Evolutionary conservation across 2,329 filamentous ascomycete genomes (phyloP), one percentile per base, ranked within the genome.

Genomic region (Phyllosticta ampelicida): DNA sequence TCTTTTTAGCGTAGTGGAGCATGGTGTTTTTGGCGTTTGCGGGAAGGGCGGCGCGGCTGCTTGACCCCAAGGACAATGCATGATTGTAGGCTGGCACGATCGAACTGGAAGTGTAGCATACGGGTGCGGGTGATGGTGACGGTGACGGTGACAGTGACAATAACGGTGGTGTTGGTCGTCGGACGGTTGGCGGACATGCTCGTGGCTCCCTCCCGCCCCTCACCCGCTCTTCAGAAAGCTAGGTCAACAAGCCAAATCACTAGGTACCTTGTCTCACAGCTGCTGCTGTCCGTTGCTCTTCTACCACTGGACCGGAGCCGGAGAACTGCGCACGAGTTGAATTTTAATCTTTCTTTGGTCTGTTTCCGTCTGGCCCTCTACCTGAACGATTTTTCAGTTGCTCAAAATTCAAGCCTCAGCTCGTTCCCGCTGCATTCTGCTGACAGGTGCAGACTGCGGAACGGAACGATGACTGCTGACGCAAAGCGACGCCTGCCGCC

Each of bases 11-110:
- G 52, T 53, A 52, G 49, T 57, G 48, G 49, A 57, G 55, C 55
- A 48, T 57, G 55, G 55, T n/a, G 55, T 57, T 44, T 44, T 51
- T 52, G 55, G 55, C 55, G 55, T 56, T 56, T 26, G 23, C 23
- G 23, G 23, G 23, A 26, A 26, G 23, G 18, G 26, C 51, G 50
- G 50, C 54, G 48, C 48, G 54, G 28, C n/a, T 56, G 54, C 49
- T 48, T 55, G 50, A 57, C 53, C 48, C 48, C 48, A 51, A 28
- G 53, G 49, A 19, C 10, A 26, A 26, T 51, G 49, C 21, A 51
- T 51, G 21, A 26, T 21, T 20, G 49, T 51, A 26, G 49, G 49
- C 21, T 51, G 49, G 49, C 36, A 44, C 36, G n/a, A 44, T 13
- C 36, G 36, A 44, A 44, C 36, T n/a, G n/a, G n/a, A n/a, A 4